These are phyloP conservation scores for Colletotrichum zoysiae DNA, from an alignment of 2,329 filamentous ascomycete species.

Conservation along the genomic window DNA sequence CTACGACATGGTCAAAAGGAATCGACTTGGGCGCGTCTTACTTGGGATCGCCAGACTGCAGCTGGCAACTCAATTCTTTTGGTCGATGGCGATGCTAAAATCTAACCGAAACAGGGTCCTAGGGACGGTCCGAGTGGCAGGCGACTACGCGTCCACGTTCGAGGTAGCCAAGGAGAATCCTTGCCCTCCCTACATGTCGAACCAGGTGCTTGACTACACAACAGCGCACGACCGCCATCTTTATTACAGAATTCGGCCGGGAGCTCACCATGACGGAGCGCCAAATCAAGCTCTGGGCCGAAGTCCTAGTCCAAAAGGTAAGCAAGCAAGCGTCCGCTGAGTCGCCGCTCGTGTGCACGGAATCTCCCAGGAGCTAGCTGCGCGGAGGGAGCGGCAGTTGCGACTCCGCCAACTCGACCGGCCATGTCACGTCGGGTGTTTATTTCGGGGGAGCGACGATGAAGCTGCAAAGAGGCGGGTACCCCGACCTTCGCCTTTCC, in stretches of 20 bases:
- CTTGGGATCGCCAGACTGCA: constrained; percentile 7
- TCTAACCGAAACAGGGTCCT: constrained; percentile 12
- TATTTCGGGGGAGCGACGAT: constrained; percentile 14
- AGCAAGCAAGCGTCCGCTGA: constrained; percentile 1
- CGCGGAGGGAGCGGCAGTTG: background rate
- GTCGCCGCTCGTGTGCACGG: constrained; percentile 14
- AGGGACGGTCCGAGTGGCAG: constrained; percentile 21
- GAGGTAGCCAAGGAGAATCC: constrained; percentile 33
- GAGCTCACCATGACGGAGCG: background rate
- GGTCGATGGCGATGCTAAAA: background rate
- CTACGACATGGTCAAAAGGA: background rate
- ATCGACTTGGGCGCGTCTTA: background rate
- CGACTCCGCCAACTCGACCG: constrained; percentile 17
- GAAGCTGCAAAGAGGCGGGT: constrained; percentile 9
- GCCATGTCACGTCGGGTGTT: constrained; percentile 1
- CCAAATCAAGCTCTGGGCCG: background rate
- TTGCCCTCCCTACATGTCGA: background rate
- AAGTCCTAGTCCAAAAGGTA: background rate
- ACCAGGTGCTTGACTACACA: constrained; percentile 15
- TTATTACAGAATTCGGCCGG: background rate
- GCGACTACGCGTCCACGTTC: constrained; percentile 40
- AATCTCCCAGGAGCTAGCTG: background rate
- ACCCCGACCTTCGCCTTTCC: background rate
- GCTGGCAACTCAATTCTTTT: constrained; percentile 5
- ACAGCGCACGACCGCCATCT: constrained; percentile 18